Evolutionary conservation across 371 early-diverging fungal species (phyloP), one percentile per base, ranked within the genome.

Genomic region (Rhizopus stolonifer): DNA sequence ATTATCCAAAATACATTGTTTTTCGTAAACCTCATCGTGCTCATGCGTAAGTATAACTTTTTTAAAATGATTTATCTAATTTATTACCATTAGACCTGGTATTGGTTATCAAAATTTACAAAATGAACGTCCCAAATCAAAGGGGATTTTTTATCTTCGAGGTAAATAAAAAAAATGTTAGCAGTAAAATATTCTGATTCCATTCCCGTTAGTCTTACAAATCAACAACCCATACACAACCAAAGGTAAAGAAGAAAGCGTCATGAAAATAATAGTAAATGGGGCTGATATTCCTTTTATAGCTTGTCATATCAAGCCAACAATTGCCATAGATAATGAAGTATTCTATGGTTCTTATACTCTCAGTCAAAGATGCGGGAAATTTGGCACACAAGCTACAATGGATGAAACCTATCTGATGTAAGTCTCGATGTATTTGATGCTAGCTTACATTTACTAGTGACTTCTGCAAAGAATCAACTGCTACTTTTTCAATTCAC

Each of bases 381-480:
- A 77, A 54, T 38, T 61, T 38, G 69, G 60, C 11, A 57, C 64
- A 4, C 65, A 67, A 57, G 69, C 73, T 13, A 65, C 65, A 34
- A 38, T 77, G 15, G 71, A 77, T 48, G 74, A 77, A 42, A 71
- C 65, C 0, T 77, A 67, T 48, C 33, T 73, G 15, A 60, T 73
- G 77, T 53, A 68, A 34, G 18, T n/a, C n/a, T n/a, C n/a, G n/a
- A 21, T 5, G 6, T 15, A 33, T 40, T 15, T 23, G 43, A 10
- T 33, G 17, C 11, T 51, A 10, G 15, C 13, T 33, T 21, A n/a
- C n/a, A n/a, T n/a, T n/a, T n/a, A n/a, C n/a, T 25, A 76, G 77
- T 24, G 74, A 77, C 55, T 51, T 77, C 2, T 64, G 69, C 34
- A 32, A 50, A 11, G 58, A 67, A 2, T 54, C 55, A 0, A 52